A percentile compares a stretch with the other conserved stretches of the same genome.
These are phyloP conservation scores for Craspedostauros australis DNA, from an alignment of 108 stramenopile species.

Conservation along the genomic window DNA sequence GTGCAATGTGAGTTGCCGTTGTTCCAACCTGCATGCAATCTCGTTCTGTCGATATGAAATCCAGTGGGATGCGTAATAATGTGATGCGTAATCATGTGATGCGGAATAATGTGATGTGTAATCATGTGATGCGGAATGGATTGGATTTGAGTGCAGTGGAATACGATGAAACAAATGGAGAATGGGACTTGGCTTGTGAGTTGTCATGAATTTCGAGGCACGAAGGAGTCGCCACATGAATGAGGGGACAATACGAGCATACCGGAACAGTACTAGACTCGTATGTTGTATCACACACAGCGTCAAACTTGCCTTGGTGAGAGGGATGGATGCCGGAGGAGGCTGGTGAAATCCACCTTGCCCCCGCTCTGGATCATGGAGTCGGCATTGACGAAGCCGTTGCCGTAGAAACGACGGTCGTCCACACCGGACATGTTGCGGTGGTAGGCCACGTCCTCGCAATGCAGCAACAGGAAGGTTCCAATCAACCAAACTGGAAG, in stretches of 20 bases:
- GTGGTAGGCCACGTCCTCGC: slow-evolving; percentile 66
- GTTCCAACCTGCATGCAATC: slow-evolving; percentile 66
- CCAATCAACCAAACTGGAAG: slow-evolving; percentile 81
- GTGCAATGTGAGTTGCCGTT: slow-evolving; percentile 75
- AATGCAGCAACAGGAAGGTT: slow-evolving; percentile 77
- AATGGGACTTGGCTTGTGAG: neutral
- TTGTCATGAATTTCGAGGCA: neutral
- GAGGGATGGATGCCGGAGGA: slow-evolving; percentile 49
- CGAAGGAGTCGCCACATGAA: neutral
- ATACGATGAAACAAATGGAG: neutral
- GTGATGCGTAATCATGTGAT: neutral
- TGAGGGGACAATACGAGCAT: neutral
- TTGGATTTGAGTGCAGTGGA: neutral
- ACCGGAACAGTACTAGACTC: neutral
- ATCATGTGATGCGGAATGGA: neutral
- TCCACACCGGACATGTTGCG: slow-evolving; percentile 67
- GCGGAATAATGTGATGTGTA: neutral
- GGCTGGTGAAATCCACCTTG: slow-evolving; percentile 50
- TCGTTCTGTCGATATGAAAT: slow-evolving; percentile 29
- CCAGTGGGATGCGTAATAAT: neutral
- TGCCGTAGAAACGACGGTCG: slow-evolving; percentile 57
- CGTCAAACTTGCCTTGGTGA: slow-evolving; percentile 33
- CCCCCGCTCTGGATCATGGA: slow-evolving; percentile 20
- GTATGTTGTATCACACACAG: neutral
- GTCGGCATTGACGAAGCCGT: slow-evolving; percentile 16